Conservation (phyloP, 1,139 yeast species). For the Blastobotrys indianensis region DNA sequence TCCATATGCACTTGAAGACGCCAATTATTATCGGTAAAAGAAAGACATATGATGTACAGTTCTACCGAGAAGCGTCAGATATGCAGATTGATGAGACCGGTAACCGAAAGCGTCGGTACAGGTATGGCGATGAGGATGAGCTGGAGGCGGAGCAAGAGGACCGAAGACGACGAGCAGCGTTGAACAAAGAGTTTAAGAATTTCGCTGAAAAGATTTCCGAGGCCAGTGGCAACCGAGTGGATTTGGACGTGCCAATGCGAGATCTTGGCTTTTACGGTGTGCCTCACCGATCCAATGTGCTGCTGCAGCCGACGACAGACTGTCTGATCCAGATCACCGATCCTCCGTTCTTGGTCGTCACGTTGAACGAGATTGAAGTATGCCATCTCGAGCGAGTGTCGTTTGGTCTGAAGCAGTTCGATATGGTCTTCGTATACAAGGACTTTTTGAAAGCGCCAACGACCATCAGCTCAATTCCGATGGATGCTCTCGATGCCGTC, state of each 20-base stretch:
- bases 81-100: constrained; percentile 97
- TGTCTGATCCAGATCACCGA: constrained; percentile 91
- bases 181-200: constrained; percentile 85
- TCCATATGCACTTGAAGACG: constrained; percentile 85
- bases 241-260: constrained; percentile 90
- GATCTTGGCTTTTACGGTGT: constrained; percentile 98
- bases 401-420: constrained; percentile 94
- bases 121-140: constrained; percentile 98
- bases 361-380: constrained; percentile 85
- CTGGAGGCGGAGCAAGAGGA: constrained; percentile 98
- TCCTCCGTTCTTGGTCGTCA: constrained; percentile 89
- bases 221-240: constrained; percentile 67
- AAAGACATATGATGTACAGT: constrained; percentile 92
- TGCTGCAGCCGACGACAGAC: constrained; percentile 96
- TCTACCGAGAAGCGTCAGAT: constrained; percentile 94
- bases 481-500: constrained; percentile 84
- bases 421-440: constrained; percentile 88
- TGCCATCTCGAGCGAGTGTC: constrained; percentile 97
- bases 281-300: constrained; percentile 89
- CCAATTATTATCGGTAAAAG: constrained; percentile 96
- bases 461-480: constrained; percentile 91
- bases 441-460: constrained; percentile 84
- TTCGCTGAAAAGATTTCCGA: constrained; percentile 91
- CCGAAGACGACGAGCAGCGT: constrained; percentile 80
- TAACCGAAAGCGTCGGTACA: constrained; percentile 77